Evolutionary conservation across 805 yeast species (phyloP).

Genomic region (Teunomyces kruisii): DNA sequence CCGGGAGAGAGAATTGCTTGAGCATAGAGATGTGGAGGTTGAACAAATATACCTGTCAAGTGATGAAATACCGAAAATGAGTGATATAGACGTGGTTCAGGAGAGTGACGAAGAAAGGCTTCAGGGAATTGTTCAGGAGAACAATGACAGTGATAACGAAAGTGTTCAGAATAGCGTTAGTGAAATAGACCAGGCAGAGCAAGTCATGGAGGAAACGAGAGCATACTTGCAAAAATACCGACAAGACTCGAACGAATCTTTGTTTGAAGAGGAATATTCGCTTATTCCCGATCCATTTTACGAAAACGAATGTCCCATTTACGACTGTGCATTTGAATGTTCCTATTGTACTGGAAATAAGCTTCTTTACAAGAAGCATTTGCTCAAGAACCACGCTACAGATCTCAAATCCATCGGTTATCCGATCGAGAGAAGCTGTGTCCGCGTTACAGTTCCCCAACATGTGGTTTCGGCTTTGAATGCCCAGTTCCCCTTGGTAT

Average conservation of each 20-base stretch:
- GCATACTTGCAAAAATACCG: too few species aligned
- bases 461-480: neutral
- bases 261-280: constrained; percentile 27
- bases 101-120: neutral
- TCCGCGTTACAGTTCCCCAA: neutral
- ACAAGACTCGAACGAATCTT: neutral
- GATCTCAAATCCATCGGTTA: constrained; percentile 24
- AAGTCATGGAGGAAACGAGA: too few species aligned
- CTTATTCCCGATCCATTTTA: constrained; percentile 10
- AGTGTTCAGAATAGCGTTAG: neutral
- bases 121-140: too few species aligned
- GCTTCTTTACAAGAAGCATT: constrained; percentile 23
- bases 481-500: neutral
- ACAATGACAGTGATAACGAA: neutral
- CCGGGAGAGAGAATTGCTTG: neutral
- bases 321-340: constrained; percentile 28
- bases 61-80: too few species aligned
- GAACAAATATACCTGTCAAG: too few species aligned
- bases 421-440: constrained; percentile 15
- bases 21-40: too few species aligned
- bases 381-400: constrained; percentile 19
- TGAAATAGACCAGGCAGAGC: neutral
- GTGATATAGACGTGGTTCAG: too few species aligned
- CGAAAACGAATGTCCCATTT: constrained; percentile 6
- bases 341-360: constrained; percentile 29